A percentile compares a stretch with the other conserved stretches of the same genome.
phyloP scores from a whole-genome alignment of 2,329 filamentous ascomycete genomes.

The Pseudopithomyces chartarum region DNA sequence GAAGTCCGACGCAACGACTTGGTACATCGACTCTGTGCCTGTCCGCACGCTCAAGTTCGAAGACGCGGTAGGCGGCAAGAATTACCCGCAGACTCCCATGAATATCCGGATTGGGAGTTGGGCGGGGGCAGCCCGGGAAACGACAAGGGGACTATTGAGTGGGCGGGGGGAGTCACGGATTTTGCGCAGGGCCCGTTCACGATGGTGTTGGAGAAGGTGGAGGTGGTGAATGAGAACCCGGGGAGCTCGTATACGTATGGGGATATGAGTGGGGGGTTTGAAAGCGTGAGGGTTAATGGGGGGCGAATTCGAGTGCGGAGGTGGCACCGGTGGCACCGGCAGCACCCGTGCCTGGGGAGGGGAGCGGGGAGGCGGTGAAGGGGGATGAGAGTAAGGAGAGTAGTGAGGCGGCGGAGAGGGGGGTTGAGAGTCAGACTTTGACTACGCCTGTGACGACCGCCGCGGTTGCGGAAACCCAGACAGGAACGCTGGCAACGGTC shows the following conservation, averaged over 20 bases:
- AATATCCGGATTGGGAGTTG: conserved; percentile 52
- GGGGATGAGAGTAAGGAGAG: too few species aligned
- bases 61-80: conserved; percentile 59
- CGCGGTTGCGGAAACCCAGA: too few species aligned
- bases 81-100: conserved; percentile 78
- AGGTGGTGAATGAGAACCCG: conserved; percentile 56
- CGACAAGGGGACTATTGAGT: conserved; percentile 62
- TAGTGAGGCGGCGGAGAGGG: too few species aligned
- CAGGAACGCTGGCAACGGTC: too few species aligned
- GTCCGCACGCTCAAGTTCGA: conserved; percentile 65
- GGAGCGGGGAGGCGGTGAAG: too few species aligned
- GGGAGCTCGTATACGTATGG: conserved; percentile 53
- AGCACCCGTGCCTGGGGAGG: too few species aligned
- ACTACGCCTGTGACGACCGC: too few species aligned
- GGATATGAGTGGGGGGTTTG: conserved; percentile 51
- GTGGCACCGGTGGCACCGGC: too few species aligned
- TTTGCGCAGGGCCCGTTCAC: conserved; percentile 52
- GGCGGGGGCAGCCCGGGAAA: conserved; percentile 52
- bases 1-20: conserved; percentile 68
- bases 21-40: conserved; percentile 68
- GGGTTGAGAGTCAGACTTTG: too few species aligned
- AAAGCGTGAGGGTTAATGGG: conserved; percentile 50
- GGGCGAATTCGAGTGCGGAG: too few species aligned
- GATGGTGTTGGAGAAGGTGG: conserved; percentile 55
- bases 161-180: conserved; percentile 66